These are phyloP conservation scores for Pneumocystis oryctolagi DNA, from an alignment of 1,139 yeast genomes.

Conservation along the genomic window DNA sequence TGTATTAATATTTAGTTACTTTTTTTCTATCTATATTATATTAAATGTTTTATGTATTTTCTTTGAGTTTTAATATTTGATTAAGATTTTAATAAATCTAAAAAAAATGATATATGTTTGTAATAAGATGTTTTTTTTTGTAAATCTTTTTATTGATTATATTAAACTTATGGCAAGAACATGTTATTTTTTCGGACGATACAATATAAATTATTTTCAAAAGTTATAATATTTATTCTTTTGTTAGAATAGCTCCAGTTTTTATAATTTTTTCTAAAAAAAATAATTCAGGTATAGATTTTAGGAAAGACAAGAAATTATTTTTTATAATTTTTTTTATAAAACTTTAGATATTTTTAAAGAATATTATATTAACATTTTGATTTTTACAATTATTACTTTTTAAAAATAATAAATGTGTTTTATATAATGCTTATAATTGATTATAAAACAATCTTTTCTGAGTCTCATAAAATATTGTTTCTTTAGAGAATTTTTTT, in stretches of 20 bases:
- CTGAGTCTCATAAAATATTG: not conserved
- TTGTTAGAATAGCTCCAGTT: not conserved
- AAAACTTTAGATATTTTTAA: not conserved
- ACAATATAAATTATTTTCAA: not conserved
- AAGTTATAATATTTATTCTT: not conserved
- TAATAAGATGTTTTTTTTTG: not conserved
- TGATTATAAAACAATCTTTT: not conserved
- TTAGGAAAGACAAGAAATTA: not conserved
- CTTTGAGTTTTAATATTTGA: not conserved
- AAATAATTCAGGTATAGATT: too few relatives aligned
- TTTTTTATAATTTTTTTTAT: not conserved
- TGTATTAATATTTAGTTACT: not conserved
- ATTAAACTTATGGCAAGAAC: not conserved
- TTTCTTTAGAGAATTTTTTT: not conserved
- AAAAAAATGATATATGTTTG: not conserved
- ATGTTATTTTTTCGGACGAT: not conserved
- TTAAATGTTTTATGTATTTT: not conserved
- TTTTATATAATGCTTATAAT: not conserved
- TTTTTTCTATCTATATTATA: not conserved
- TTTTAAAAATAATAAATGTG: not conserved
- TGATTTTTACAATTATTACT: not conserved
- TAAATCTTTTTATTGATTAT: not conserved
- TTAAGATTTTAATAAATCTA: not conserved
- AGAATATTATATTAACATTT: not conserved
- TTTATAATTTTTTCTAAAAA: not conserved